These are phyloP conservation scores for Evansstolkia leycettana DNA, from an alignment of 495 filamentous ascomycete genomes.

Conservation along the genomic window DNA sequence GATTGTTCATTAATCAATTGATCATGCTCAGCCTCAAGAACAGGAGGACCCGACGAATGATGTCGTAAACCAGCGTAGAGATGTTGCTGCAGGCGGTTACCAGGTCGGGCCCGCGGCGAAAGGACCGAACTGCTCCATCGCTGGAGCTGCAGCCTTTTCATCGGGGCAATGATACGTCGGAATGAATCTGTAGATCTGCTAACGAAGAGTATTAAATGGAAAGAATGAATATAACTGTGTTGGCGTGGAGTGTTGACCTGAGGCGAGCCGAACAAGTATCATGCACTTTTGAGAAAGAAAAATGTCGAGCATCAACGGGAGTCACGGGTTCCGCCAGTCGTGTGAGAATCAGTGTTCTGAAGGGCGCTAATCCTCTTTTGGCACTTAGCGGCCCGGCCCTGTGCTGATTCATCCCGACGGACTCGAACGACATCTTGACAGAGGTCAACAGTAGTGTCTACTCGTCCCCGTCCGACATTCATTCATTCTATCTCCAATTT, in stretches of 20 bases:
- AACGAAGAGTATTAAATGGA: constrained; percentile 5
- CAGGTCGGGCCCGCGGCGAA: constrained; percentile 38
- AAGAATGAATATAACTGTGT: constrained; percentile 1
- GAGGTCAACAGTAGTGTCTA: constrained; percentile 14
- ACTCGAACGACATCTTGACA: constrained; percentile 9
- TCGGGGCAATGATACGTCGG: constrained; percentile 24
- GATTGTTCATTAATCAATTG: constrained; percentile 11
- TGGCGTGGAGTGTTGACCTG: constrained; percentile 5
- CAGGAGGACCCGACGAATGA: constrained; percentile 27
- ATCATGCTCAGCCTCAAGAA: constrained; percentile 14
- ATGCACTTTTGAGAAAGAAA: constrained; percentile 22
- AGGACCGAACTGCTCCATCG: constrained; percentile 64
- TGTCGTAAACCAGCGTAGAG: constrained; percentile 21
- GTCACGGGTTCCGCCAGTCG: constrained; percentile 31
- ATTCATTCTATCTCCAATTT: constrained; percentile 14
- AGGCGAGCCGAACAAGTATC: constrained; percentile 3
- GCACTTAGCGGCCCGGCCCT: constrained; percentile 18
- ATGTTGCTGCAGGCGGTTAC: constrained; percentile 34
- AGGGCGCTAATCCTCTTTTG: constrained; percentile 16
- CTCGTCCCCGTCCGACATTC: constrained; percentile 9
- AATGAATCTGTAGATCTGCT: constrained; percentile 1
- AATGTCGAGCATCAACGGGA: constrained; percentile 30
- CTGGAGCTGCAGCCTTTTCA: constrained; percentile 60
- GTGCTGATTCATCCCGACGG: constrained; percentile 13
- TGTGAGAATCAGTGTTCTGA: constrained; percentile 15